These are phyloP conservation scores for Triangularia verruculosa DNA, from an alignment of 2,329 filamentous ascomycete genomes.

Conservation along the genomic window DNA sequence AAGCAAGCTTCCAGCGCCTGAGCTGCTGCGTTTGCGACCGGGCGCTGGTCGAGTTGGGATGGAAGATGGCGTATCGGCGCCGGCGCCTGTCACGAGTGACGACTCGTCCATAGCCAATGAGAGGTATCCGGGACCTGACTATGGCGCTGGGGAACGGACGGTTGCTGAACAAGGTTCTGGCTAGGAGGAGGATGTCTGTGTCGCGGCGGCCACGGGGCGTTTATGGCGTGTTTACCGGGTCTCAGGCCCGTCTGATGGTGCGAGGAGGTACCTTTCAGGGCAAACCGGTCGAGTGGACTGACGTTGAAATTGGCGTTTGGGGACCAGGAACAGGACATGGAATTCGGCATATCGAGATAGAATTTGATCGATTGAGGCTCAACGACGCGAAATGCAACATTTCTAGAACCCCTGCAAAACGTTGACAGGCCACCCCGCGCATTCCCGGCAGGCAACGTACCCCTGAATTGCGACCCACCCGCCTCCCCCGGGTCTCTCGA, in stretches of 20 bases:
- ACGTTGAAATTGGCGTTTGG: background rate
- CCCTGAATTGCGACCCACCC: slow-evolving; percentile 4
- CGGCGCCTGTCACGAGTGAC: slow-evolving; percentile 10
- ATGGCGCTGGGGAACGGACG: background rate
- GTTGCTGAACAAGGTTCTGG: slow-evolving; percentile 10
- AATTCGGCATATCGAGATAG: background rate
- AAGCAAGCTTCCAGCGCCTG: slow-evolving; percentile 56
- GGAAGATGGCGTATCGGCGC: slow-evolving; percentile 17
- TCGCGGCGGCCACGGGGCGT: background rate
- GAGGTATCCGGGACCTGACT: slow-evolving; percentile 7
- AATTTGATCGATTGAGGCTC: background rate
- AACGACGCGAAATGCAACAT: slow-evolving; percentile 3
- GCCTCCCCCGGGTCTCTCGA: background rate
- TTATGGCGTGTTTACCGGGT: background rate
- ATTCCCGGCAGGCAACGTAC: slow-evolving; percentile 5
- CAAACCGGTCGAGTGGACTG: background rate
- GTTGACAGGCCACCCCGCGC: slow-evolving; percentile 3
- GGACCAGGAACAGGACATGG: background rate
- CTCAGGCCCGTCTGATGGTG: background rate
- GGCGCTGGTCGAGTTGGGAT: slow-evolving; percentile 20
- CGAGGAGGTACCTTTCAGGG: background rate
- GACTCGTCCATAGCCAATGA: slow-evolving; percentile 19
- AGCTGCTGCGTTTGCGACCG: slow-evolving; percentile 46
- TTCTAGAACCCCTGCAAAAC: background rate
- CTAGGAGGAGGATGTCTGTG: slow-evolving; percentile 1